Evolutionary conservation across 345 rosid species (phyloP).

Genomic region (Populus nigra): DNA sequence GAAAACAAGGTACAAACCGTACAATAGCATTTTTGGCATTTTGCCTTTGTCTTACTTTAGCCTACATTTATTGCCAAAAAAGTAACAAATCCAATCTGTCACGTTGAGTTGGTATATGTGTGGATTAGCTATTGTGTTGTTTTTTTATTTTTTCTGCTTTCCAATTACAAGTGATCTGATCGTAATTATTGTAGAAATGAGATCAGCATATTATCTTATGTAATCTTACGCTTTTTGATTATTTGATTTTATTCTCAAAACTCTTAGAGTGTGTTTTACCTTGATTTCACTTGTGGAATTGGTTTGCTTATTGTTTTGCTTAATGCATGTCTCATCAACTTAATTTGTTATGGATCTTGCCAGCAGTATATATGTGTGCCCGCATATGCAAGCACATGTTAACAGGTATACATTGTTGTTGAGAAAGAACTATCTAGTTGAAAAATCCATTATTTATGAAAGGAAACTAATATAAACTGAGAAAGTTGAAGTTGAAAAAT

Average conservation of each 20-base stretch:
- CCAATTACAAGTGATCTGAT: background rate
- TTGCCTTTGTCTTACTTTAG: background rate
- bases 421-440: background rate
- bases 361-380: background rate
- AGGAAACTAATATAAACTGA: background rate
- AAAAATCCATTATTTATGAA: background rate
- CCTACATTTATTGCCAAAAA: background rate
- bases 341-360: background rate
- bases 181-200: background rate
- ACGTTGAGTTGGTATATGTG: background rate
- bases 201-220: background rate
- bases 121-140: background rate
- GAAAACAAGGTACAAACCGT: conserved; percentile 50
- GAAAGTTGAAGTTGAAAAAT: background rate
- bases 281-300: background rate
- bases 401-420: background rate
- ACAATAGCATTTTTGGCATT: conserved; percentile 8
- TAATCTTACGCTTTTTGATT: background rate
- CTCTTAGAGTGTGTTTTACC: background rate
- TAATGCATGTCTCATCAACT: background rate
- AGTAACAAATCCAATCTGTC: background rate
- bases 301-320: background rate
- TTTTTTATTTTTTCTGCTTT: too few species aligned
- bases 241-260: background rate
- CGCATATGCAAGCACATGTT: background rate